Conservation (phyloP, 306 rosid genomes). For the Sphenostylis stenocarpa region DNA sequence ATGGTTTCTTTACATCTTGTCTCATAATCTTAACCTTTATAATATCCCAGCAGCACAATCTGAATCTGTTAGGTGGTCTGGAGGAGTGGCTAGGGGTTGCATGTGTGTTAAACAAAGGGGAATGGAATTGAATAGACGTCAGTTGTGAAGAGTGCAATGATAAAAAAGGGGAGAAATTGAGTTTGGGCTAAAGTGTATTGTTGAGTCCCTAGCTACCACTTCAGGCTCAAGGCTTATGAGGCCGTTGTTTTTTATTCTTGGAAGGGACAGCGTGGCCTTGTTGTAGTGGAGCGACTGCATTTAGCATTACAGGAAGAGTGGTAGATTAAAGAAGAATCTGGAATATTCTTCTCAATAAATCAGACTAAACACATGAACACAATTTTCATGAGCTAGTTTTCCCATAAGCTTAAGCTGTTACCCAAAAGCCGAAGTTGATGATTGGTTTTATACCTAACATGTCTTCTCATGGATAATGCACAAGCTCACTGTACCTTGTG, state of each 20-base stretch:
- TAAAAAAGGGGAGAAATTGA: not conserved
- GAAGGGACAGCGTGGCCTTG: not conserved
- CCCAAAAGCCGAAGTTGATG: not conserved
- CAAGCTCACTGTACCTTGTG: not conserved
- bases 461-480: too few species aligned
- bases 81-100: not conserved
- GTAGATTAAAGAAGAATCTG: not conserved
- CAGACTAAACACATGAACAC: not conserved
- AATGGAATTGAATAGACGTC: conserved; percentile 12
- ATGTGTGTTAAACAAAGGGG: conserved; percentile 13
- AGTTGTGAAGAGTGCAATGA: conserved; percentile 1
- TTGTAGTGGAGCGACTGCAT: not conserved
- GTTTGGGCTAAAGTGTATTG: not conserved
- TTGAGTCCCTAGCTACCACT: not conserved
- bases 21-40: conserved; percentile 12
- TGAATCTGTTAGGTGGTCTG: not conserved
- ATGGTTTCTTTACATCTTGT: not conserved
- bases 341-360: not conserved
- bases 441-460: not conserved
- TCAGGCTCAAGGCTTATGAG: conserved; percentile 16
- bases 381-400: not conserved
- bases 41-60: not conserved
- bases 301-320: not conserved
- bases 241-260: not conserved
- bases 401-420: not conserved